Evolutionary conservation across 2,329 filamentous ascomycete species (phyloP).

Genomic region (Penicillium digitatum): DNA sequence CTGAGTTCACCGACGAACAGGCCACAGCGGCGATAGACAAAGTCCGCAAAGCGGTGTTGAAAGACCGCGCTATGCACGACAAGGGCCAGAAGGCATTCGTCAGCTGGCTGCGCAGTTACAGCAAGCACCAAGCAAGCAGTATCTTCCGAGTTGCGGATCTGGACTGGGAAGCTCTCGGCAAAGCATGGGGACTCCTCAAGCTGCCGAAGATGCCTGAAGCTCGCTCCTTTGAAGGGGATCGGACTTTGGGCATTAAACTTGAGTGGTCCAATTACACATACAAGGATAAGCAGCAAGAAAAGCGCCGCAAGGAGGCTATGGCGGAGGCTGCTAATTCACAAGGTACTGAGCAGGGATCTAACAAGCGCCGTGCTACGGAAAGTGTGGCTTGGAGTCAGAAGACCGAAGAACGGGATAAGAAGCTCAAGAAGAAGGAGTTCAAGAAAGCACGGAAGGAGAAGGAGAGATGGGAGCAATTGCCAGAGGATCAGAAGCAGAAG

Average conservation of each 20-base stretch:
- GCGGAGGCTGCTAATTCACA: conserved; percentile 44
- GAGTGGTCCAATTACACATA: conserved; percentile 68
- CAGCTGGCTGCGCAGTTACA: conserved; percentile 87
- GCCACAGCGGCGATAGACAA: conserved; percentile 54
- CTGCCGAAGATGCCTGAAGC: conserved; percentile 93
- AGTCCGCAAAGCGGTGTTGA: conserved; percentile 56
- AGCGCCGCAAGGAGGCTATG: conserved; percentile 57
- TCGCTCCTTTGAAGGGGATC: conserved; percentile 67
- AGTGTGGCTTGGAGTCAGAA: conserved; percentile 71
- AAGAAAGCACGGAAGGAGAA: conserved; percentile 62
- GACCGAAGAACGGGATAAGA: conserved; percentile 61
- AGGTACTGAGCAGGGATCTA: conserved; percentile 32
- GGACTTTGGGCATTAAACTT: conserved; percentile 52
- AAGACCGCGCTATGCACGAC: conserved; percentile 69
- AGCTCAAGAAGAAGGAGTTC: conserved; percentile 61
- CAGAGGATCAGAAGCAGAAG: conserved; percentile 63
- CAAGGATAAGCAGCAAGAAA: conserved; percentile 68
- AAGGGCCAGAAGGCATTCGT: conserved; percentile 90
- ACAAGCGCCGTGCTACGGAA: conserved; percentile 55
- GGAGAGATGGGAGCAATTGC: conserved; percentile 61
- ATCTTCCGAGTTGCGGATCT: conserved; percentile 82
- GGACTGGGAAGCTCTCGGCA: conserved; percentile 77
- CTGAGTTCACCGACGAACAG: conserved; percentile 60
- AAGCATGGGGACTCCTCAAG: conserved; percentile 79
- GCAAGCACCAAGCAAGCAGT: conserved; percentile 82